Base-by-base conservation (phyloP, 2,329 filamentous ascomycete species). In the Ophiocordyceps sinensis region DNA sequence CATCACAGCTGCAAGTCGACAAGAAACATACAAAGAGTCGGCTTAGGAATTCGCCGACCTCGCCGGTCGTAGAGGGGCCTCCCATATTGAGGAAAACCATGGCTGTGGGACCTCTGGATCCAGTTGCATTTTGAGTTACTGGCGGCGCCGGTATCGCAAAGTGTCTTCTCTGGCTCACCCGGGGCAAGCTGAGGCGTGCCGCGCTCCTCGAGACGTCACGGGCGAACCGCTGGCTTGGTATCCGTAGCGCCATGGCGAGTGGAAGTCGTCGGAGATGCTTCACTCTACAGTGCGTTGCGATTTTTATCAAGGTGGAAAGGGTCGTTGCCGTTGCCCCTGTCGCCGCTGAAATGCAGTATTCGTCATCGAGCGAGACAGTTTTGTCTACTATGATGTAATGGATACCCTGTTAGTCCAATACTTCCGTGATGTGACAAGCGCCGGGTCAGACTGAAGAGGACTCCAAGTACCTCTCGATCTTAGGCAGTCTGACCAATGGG, bases 41-140 rank as follows among this genome's bases (percentile, higher is more conserved):
- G 59, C 82, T 91, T 38, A 98, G 66, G 57, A 96, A 98, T 61
- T 82, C 78, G 52, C 82, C 80, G 30, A 98, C 91, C 66, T 98
- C 87, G 50, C 80, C 76, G 5, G 82, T 83, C 4, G 84, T 94
- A 1, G 85, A 84, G 3, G 91, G 91, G 0, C 91, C 91, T 45
- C 91, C 91, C 91, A 98, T 98, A 64, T 98, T 98, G 66, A 98
- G 77, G 56, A 98, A 95, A 13, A 98, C 91, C 78, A 98, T 96
- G 36, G 91, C 91, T 5, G 91, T 98, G 8, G 88, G 87, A 0
- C 89, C 89, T 56, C 85, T 71, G 35, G 71, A 73, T 12, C 73
- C 75, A 1, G 75, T 75, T 7, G 74, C 70, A 71, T 86, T 73
- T 59, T 93, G 85, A 0, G 84, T 88, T 19, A 91, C 85, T 8